Evolutionary conservation across 257 asterid species (phyloP), one percentile per base, ranked within the genome.

Genomic region (Petunia secreta): DNA sequence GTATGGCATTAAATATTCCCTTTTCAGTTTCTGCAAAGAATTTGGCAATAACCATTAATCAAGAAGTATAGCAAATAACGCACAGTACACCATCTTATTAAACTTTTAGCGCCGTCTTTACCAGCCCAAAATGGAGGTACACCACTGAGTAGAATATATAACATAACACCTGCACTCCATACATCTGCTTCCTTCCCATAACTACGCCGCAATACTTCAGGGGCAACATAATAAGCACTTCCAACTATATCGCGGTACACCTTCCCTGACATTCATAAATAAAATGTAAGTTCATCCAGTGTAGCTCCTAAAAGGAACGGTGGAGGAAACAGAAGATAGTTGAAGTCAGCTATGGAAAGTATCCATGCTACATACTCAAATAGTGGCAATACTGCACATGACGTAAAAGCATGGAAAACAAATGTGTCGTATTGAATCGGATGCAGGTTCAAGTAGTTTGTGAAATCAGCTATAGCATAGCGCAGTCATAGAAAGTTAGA

Each of bases 1-100:
- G 85, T 85, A 94, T 89, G 71, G 98, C 92, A 86, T 92, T 97
- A 78, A 94, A 94, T 83, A 94, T 94, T 69, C 98, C 98, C 89
- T 93, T 94, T 75, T 94, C 98, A 81, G 94, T 94, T 90, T 94
- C 98, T 94, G 91, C 82, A 81, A 67, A 85, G 48, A 55, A 80
- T 46, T 57, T 15, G 10, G 46, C 3, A 82, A 66, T 38, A 34
- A 0, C 6, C 6, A 2, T 71, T 48, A 71, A 71, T 16, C n/a
- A 41, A 52, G 2, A 52, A 79, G 9, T 38, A 79, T 4, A 25
- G 8, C 5, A 40, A 79, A 6, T 48, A 68, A 79, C 37, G 46
- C n/a, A 1, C 15, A 79, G 62, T 78, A 66, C 62, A 64, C 9
- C 46, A 36, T 13, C 41, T 79, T 46, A 65, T 38, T 64, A 38